phyloP scores from a whole-genome alignment of 768 basidiomycete genomes.

The Boletus speciosus region DNA sequence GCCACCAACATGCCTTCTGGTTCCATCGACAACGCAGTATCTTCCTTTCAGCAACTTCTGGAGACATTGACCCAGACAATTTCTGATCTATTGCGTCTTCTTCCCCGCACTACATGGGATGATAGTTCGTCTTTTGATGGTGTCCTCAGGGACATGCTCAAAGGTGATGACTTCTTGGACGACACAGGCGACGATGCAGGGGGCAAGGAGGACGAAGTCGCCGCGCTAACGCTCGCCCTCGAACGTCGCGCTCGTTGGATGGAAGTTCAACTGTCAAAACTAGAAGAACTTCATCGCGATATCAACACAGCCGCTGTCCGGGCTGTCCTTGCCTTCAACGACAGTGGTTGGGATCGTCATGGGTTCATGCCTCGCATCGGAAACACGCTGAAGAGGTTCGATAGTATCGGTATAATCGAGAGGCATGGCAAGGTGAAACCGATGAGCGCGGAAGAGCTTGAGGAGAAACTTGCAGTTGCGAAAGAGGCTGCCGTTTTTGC shows the following conservation, averaged over 20 bases:
- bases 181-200: constrained; percentile 63
- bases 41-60: constrained; percentile 83
- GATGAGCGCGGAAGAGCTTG: constrained; percentile 71
- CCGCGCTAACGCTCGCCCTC: constrained; percentile 75
- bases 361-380: constrained; percentile 68
- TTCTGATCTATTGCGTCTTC: constrained; percentile 77
- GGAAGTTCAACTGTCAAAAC: constrained; percentile 85
- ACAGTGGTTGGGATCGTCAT: constrained; percentile 77
- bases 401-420: constrained; percentile 56
- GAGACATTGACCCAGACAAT: constrained; percentile 90
- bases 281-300: constrained; percentile 85
- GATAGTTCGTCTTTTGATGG: constrained; percentile 88
- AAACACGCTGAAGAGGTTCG: constrained; percentile 65
- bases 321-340: constrained; percentile 78
- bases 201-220: constrained; percentile 79
- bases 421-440: constrained; percentile 38
- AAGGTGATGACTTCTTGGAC: constrained; percentile 82
- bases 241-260: constrained; percentile 92
- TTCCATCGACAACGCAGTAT: constrained; percentile 87
- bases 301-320: constrained; percentile 86
- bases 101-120: constrained; percentile 87
- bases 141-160: constrained; percentile 82
- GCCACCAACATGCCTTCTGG: constrained; percentile 76
- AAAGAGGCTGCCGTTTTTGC: constrained; percentile 69
- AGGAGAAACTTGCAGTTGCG: constrained; percentile 67